Evolutionary conservation across 768 basidiomycete species (phyloP).

Genomic region (Mycena capillaripes): DNA sequence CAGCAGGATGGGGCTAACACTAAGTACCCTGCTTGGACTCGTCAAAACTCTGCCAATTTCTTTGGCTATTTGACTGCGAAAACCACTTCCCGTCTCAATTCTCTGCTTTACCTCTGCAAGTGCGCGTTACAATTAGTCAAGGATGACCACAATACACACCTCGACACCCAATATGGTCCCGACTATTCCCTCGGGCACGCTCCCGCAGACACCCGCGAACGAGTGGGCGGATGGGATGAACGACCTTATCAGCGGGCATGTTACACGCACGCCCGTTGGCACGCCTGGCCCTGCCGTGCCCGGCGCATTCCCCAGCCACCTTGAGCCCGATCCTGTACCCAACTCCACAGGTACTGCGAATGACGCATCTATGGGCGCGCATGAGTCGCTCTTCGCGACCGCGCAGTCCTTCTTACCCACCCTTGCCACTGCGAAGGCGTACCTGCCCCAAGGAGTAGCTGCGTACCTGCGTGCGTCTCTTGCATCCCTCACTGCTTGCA

Average conservation of each 20-base stretch:
- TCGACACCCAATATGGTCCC: conserved; percentile 24
- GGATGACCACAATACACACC: background rate
- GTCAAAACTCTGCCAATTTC: too few species aligned
- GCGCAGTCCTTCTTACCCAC: background rate
- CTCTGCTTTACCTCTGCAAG: background rate
- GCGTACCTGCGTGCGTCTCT: conserved; percentile 7
- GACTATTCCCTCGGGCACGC: conserved; percentile 18
- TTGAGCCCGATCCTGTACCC: background rate
- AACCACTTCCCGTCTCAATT: too few species aligned
- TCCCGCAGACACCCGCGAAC: conserved; percentile 24
- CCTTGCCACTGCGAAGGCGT: background rate
- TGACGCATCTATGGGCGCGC: background rate
- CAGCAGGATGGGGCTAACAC: too few species aligned
- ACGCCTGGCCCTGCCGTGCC: conserved; percentile 16
- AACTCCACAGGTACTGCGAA: background rate
- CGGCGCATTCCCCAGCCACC: background rate
- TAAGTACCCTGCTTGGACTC: too few species aligned
- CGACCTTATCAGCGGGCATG: conserved; percentile 7
- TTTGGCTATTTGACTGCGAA: too few species aligned
- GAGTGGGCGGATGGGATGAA: conserved; percentile 25
- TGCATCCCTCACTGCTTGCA: background rate
- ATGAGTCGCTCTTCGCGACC: background rate
- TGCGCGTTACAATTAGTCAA: background rate
- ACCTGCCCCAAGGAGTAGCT: background rate
- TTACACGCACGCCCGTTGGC: conserved; percentile 15